phyloP scores from a whole-genome alignment of 331 rosid species.

The Ulmus americana region DNA sequence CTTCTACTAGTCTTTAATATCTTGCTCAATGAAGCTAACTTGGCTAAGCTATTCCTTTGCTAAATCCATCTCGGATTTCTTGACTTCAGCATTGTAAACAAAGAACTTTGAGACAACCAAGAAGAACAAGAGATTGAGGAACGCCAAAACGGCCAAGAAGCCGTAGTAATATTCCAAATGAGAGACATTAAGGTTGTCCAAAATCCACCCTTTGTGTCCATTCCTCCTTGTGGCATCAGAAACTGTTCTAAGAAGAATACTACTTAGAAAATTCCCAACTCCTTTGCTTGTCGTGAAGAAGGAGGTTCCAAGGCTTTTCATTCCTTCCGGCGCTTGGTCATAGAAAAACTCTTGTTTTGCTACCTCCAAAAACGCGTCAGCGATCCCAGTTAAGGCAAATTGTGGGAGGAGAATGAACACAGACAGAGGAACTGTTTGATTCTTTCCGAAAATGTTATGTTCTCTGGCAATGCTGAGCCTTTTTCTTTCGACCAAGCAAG shows the following conservation, averaged over 20 bases:
- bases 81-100: constrained; percentile 16
- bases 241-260: not conserved
- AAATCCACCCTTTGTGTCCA: constrained; percentile 12
- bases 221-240: constrained; percentile 9
- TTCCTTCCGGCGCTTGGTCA: constrained; percentile 21
- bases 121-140: constrained; percentile 1
- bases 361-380: constrained; percentile 6
- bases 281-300: constrained; percentile 1
- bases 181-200: constrained; percentile 11
- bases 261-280: constrained; percentile 17
- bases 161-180: constrained; percentile 14
- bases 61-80: not conserved
- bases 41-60: not conserved
- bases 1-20: too few species aligned
- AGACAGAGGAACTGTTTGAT: constrained; percentile 5
- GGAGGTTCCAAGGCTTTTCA: constrained; percentile 16
- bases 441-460: not conserved
- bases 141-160: constrained; percentile 7
- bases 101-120: constrained; percentile 11
- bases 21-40: too few species aligned
- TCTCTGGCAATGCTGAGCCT: constrained; percentile 5
- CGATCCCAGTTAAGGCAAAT: constrained; percentile 4
- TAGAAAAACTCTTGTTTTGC: constrained; percentile 19
- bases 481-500: constrained; percentile 11
- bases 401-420: constrained; percentile 17